Evolutionary conservation across 768 basidiomycete genomes (phyloP), one percentile per base, ranked within the genome.

Genomic region (Rossbeevera mucosa): DNA sequence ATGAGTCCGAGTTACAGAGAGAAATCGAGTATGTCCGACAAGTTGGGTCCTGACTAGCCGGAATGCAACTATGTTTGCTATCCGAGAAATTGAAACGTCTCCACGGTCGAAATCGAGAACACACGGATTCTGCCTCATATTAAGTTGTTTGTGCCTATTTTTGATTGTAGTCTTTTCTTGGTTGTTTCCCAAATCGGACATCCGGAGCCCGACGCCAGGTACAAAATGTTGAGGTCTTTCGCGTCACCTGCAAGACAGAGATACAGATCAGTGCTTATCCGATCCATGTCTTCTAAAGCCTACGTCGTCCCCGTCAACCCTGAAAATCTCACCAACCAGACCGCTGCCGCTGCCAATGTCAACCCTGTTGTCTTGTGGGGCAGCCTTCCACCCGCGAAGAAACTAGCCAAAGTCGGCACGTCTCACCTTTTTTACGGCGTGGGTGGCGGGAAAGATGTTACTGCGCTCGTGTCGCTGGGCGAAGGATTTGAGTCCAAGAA

Each of bases 401-500:
- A 81, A 59, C 71, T 74, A 24, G 75, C 84, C 0, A 80, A 81
- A 61, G 80, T 74, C 5, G 86, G 85, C 7, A 82, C 83, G 0
- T 79, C 83, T 1, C 78, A 83, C 47, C 72, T 81, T 5, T 85
- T 88, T 66, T 88, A 79, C 71, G 78, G 80, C 50, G 76, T 74
- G 0, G 46, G 40, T 3, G 80, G 81, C 3, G 52, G 61, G 11
- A 68, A 67, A 11, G 59, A 68, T 11, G 67, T 83, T 41, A 78
- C 82, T 1, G 75, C 81, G 0, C 65, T 87, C 14, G 75, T 81
- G 8, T 82, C 83, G 29, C 72, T 86, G 7, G 84, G 84, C 0
- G 80, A 80, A 0, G 75, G 69, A 2, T 86, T 80, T 60, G 64
- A 70, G 4, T 55, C 59, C 31, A 81, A 81, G 59, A 72, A 66